Base-by-base conservation (phyloP, 495 filamentous ascomycete genomes). In the Penicillium silybi region DNA sequence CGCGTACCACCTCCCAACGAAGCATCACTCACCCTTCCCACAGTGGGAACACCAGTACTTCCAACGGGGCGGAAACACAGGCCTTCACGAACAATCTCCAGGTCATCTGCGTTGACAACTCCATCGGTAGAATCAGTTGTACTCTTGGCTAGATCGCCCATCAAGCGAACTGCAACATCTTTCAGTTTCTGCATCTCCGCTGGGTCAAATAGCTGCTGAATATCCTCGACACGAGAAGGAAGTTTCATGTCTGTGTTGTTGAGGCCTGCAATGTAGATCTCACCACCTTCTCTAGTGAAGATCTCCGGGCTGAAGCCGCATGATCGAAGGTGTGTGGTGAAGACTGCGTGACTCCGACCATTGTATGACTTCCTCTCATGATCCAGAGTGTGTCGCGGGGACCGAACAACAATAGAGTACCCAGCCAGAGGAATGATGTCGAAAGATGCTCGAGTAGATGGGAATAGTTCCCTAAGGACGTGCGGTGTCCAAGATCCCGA, bases 1-100 rank as follows among this genome's bases (percentile, higher is more conserved):
- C 64, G 73, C 19, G 81, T 62, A 10, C 63, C 66, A 40, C 66
- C 55, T 5, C 84, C 86, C 17, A 89, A 68, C 26, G 76, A 65
- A 23, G 58, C 54, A 44, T 86, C 81, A 4, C 69, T 58, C 1
- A 91, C 65, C 20, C 80, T 67, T 6, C 68, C 64, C 13, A 91
- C 44, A 32, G 89, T 80, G 3, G 88, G 88, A 48, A 65, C 71
- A 0, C 87, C 88, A 35, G 71, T 76, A 5, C 64, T 54, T 19
- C 83, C 83, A 7, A 88, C 81, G 1, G 89, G 88, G 4, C 89
- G 75, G 67, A 89, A 90, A 62, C 89, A 91, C 35, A 90, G 55
- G 2, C 80, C 83, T 58, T 85, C 80, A 44, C 83, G 73, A 11
- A 88, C 58, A 22, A 89, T 67, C 48, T 88, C 76, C 34, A 90